These are phyloP conservation scores for Diplocarpon mali DNA, from an alignment of 2,329 filamentous ascomycete genomes.

Conservation along the genomic window DNA sequence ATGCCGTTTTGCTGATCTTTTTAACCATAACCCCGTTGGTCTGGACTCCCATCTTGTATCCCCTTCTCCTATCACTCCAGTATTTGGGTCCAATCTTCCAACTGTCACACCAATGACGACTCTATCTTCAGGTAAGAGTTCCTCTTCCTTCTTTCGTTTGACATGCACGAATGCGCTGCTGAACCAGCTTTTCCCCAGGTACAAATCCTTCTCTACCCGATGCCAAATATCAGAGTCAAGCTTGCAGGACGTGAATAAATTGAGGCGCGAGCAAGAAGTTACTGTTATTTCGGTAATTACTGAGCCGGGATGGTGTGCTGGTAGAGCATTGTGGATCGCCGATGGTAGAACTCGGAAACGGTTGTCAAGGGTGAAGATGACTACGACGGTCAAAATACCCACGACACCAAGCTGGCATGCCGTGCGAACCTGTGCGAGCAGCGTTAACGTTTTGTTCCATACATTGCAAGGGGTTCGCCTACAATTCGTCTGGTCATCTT, in stretches of 20 bases:
- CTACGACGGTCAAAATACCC: conserved; percentile 38
- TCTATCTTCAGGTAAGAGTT: conserved; percentile 47
- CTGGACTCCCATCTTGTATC: conserved; percentile 55
- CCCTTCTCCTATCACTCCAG: conserved; percentile 38
- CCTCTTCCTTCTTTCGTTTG: conserved; percentile 58
- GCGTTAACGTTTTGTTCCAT: conserved; percentile 2
- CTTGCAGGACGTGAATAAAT: conserved; percentile 47
- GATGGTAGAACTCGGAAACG: conserved; percentile 57
- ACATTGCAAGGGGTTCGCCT: not conserved
- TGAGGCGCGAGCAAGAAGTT: conserved; percentile 50
- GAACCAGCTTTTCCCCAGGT: conserved; percentile 52
- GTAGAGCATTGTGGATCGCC: conserved; percentile 57
- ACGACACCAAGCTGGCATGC: conserved; percentile 25
- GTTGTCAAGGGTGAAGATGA: conserved; percentile 56
- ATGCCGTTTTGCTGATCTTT: conserved; percentile 36
- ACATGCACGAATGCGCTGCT: conserved; percentile 57
- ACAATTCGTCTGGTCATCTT: conserved; percentile 28
- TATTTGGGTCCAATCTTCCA: conserved; percentile 46
- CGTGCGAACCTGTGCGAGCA: conserved; percentile 33
- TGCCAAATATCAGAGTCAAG: conserved; percentile 50
- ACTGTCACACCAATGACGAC: conserved; percentile 57
- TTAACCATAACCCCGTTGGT: conserved; percentile 58
- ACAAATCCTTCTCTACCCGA: conserved; percentile 61
- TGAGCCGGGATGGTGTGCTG: conserved; percentile 55
- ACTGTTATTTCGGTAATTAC: conserved; percentile 62